Base-by-base conservation (phyloP, 2,329 filamentous ascomycete species). In the Fulvia fulva region DNA sequence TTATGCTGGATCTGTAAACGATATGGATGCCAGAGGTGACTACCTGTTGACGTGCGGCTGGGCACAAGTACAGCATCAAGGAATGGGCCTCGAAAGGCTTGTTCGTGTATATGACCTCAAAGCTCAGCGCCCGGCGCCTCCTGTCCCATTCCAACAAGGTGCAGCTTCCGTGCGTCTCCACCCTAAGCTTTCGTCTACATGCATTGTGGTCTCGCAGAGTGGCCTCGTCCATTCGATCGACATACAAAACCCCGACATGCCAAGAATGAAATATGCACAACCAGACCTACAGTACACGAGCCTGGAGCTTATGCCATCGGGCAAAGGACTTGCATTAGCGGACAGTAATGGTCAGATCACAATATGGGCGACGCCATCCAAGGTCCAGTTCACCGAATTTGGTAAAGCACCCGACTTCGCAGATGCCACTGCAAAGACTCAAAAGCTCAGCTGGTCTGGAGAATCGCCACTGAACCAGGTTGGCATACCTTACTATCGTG, bases 111-210 rank as follows among this genome's bases (percentile, higher is more conserved):
- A 96, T 70, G 93, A 97, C 70, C 81, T 99, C 49, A 96, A 96
- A 76, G 94, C 91, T 47, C 83, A 97, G 77, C 83, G 85, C 19
- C 91, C 91, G 22, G 84, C 97, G 71, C 88, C 91, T 4, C 94
- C 94, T 0, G 93, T 99, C 44, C 90, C 94, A 0, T 99, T 87
- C 59, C 93, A 94, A 57, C 88, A 91, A 2, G 91, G 94, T 9
- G 94, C 93, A 37, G 93, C 94, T 34, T 96, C 91, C 77, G 92
- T 97, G 44, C 87, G 94, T 58, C 94, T 99, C 89, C 94, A 99
- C 73, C 94, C 95, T 1, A 88, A 91, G 67, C 89, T 99, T 83
- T 88, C 91, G 21, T 97, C 94, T 0, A 97, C 95, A 0, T 93
- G 90, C 68, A 92, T 99, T 60, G 90, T 99, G 51, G 87, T 92